Conservation (phyloP, 169 alveolate genomes). For the Babesia sp. region DNA sequence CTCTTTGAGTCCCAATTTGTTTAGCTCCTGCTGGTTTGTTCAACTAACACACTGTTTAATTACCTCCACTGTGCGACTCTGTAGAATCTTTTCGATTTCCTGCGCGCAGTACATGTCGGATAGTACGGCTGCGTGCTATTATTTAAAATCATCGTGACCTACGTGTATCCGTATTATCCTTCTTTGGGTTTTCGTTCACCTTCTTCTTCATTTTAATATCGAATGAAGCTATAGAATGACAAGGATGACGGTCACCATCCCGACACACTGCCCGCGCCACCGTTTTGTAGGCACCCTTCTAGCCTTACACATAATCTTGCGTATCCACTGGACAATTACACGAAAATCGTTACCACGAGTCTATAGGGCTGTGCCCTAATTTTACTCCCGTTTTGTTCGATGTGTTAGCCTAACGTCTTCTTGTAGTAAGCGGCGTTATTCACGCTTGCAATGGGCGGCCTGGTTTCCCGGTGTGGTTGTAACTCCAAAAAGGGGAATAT, state of each 20-base stretch:
- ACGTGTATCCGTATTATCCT: neutral
- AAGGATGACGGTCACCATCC: neutral
- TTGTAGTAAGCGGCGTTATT: neutral
- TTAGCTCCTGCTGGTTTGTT: constrained; percentile 27
- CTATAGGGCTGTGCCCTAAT: too few species aligned
- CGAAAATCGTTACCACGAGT: neutral
- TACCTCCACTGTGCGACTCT: constrained; percentile 10
- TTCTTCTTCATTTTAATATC: neutral
- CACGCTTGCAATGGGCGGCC: constrained; percentile 9
- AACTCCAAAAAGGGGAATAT: neutral
- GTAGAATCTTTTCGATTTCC: constrained; percentile 32
- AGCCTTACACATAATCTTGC: neutral
- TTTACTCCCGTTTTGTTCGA: too few species aligned
- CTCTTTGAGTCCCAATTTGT: constrained; percentile 31
- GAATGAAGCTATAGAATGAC: neutral
- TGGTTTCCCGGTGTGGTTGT: neutral
- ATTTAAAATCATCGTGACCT: neutral
- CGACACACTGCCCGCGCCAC: constrained; percentile 6
- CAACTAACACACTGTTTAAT: neutral
- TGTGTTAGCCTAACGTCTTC: too few species aligned
- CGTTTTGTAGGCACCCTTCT: neutral
- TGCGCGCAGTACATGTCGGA: constrained; percentile 27
- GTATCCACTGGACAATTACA: neutral
- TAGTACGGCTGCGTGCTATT: constrained; percentile 10
- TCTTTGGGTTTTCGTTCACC: neutral